Conservation (phyloP, 2,329 filamentous ascomycete species). For the Alternaria triticina region DNA sequence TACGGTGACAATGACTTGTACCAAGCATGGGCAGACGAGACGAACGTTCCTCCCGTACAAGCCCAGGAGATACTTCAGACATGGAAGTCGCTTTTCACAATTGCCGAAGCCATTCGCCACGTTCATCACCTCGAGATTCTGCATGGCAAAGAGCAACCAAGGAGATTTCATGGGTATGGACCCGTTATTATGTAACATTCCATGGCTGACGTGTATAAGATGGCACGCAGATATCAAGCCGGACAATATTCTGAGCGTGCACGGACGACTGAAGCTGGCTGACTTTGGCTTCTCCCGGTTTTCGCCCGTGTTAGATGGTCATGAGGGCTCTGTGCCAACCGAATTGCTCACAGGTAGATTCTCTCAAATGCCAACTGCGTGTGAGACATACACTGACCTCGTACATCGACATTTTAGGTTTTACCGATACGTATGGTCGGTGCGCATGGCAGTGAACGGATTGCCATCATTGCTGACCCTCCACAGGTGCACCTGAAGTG, state of each 20-base stretch:
- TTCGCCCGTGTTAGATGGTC: background rate
- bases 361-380: no score
- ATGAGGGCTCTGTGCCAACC: background rate
- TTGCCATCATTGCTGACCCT: no score
- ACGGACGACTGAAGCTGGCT: slow-evolving; percentile 46
- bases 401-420: no score
- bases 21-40: slow-evolving; percentile 32
- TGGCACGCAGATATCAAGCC: slow-evolving; percentile 55
- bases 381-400: no score
- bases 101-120: slow-evolving; percentile 36
- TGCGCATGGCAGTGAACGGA: no score
- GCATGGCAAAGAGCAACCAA: background rate
- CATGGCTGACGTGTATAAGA: slow-evolving; percentile 24
- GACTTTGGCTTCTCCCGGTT: slow-evolving; percentile 49
- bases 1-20: slow-evolving; percentile 45
- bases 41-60: slow-evolving; percentile 32
- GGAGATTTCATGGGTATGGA: background rate
- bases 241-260: slow-evolving; percentile 51
- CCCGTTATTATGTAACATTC: background rate
- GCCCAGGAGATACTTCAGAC: slow-evolving; percentile 34
- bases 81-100: slow-evolving; percentile 41
- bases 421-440: slow-evolving; percentile 48
- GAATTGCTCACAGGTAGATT: no score
- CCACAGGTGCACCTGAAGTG: slow-evolving; percentile 16
- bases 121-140: slow-evolving; percentile 30